A percentile compares a stretch with the other conserved stretches of the same genome.
Conservation (phyloP, 1,284 basidiomycete genomes). For the Rhizoctonia solani region DNA sequence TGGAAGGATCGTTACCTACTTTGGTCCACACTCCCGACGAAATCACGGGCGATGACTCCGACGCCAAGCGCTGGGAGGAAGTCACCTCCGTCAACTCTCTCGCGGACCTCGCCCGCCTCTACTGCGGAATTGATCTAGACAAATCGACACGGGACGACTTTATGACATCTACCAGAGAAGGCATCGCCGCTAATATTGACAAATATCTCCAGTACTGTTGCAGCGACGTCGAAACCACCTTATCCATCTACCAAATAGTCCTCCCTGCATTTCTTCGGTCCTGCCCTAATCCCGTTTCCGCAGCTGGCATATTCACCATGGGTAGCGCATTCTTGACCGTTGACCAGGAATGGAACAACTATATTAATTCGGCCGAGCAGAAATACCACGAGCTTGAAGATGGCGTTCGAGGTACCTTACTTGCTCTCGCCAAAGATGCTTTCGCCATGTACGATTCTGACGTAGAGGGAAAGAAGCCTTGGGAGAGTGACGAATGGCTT, state of each 20-base stretch:
- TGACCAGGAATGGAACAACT: conserved; percentile 85
- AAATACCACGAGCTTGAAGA: conserved; percentile 79
- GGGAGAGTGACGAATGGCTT: conserved; percentile 84
- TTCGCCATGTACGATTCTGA: conserved; percentile 44
- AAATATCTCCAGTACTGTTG: conserved; percentile 90
- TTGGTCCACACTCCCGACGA: conserved; percentile 46
- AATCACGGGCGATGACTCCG: conserved; percentile 46
- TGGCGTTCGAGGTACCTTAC: conserved; percentile 69
- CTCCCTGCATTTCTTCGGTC: conserved; percentile 83
- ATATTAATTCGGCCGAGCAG: conserved; percentile 76
- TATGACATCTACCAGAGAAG: conserved; percentile 62
- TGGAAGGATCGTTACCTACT: conserved; percentile 51
- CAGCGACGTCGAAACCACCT: conserved; percentile 82
- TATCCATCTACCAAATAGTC: conserved; percentile 77
- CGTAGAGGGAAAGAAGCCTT: conserved; percentile 47
- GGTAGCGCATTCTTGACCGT: conserved; percentile 91
- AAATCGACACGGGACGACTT: conserved; percentile 84
- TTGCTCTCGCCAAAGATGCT: conserved; percentile 69
- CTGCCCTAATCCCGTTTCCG: conserved; percentile 93
- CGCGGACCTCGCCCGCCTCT: conserved; percentile 87
- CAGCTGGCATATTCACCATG: conserved; percentile 91
- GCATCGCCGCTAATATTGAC: conserved; percentile 69
- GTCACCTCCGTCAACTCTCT: conserved; percentile 92
- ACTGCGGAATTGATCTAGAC: conserved; percentile 81
- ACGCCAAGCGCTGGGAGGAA: conserved; percentile 83